phyloP scores from a whole-genome alignment of 1,284 basidiomycete genomes.

The Jaminaea rosea region DNA sequence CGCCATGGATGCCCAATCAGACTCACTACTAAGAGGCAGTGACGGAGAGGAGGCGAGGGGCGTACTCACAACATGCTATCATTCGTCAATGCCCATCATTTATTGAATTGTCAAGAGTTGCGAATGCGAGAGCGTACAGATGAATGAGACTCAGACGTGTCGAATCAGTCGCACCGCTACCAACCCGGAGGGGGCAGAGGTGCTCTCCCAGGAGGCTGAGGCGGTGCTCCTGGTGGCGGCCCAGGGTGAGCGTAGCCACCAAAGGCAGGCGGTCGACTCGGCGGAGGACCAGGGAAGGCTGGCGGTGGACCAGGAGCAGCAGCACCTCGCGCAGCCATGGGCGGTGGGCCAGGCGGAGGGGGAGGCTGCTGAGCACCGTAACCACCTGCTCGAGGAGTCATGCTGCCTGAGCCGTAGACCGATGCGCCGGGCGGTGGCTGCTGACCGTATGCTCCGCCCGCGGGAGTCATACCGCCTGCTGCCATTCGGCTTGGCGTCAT shows the following conservation, averaged over 20 bases:
- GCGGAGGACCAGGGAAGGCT: conserved; percentile 14
- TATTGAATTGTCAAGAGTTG: too few species aligned
- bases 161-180: too few species aligned
- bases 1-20: too few species aligned
- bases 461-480: not conserved
- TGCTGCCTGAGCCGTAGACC: too few species aligned
- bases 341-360: conserved; percentile 14
- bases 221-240: conserved; percentile 13
- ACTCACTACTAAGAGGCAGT: too few species aligned
- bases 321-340: conserved; percentile 14
- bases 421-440: conserved; percentile 5
- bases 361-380: too few species aligned
- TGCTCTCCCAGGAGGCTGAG: conserved; percentile 9
- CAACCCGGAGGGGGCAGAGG: conserved; percentile 16
- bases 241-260: conserved; percentile 9
- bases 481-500: conserved; percentile 3
- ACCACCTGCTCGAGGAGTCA: too few species aligned
- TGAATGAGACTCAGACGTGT: too few species aligned
- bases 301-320: conserved; percentile 10
- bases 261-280: conserved; percentile 14
- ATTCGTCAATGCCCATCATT: too few species aligned
- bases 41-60: too few species aligned
- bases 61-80: too few species aligned
- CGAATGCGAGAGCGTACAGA: too few species aligned
- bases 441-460: not conserved